Evolutionary conservation across 805 yeast genomes (phyloP).

Genomic region (Ogataea allantospora): DNA sequence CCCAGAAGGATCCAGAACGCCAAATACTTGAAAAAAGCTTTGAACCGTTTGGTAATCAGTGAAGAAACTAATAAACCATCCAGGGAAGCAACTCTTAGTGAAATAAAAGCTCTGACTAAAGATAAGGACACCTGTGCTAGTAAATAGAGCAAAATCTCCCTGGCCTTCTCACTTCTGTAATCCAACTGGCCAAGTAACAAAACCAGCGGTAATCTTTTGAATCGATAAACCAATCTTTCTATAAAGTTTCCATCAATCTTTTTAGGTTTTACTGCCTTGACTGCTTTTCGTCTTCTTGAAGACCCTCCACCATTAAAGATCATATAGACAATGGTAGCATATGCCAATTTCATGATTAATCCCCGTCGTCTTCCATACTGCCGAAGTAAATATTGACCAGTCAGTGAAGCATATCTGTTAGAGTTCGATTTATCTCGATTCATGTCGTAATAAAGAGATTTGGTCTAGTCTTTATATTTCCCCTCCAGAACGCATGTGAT

Average conservation of each 20-base stretch:
- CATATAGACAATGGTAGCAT: conserved; percentile 24
- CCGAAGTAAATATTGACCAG: conserved; percentile 14
- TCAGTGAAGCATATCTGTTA: conserved; percentile 14
- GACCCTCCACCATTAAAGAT: conserved; percentile 31
- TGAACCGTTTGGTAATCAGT: conserved; percentile 67
- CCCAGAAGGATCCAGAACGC: conserved; percentile 82
- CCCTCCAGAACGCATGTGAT: conserved; percentile 14
- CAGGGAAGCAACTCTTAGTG: conserved; percentile 78
- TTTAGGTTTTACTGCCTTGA: background rate
- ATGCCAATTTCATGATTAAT: conserved; percentile 24
- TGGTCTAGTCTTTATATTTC: conserved; percentile 2
- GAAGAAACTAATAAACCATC: conserved; percentile 86
- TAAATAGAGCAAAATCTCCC: conserved; percentile 30
- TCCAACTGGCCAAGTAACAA: conserved; percentile 18
- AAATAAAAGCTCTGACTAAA: conserved; percentile 65
- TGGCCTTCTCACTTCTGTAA: conserved; percentile 11
- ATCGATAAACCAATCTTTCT: conserved; percentile 2
- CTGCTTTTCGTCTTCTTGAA: conserved; percentile 1
- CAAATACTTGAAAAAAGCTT: conserved; percentile 59
- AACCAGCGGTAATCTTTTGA: conserved; percentile 21
- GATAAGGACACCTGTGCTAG: conserved; percentile 57
- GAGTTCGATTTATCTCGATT: background rate
- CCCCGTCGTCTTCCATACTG: conserved; percentile 25
- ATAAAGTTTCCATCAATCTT: conserved; percentile 1
- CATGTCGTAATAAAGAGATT: background rate